Evolutionary conservation across 2,329 filamentous ascomycete species (phyloP).

Genomic region (Domatiomyces catenatus): DNA sequence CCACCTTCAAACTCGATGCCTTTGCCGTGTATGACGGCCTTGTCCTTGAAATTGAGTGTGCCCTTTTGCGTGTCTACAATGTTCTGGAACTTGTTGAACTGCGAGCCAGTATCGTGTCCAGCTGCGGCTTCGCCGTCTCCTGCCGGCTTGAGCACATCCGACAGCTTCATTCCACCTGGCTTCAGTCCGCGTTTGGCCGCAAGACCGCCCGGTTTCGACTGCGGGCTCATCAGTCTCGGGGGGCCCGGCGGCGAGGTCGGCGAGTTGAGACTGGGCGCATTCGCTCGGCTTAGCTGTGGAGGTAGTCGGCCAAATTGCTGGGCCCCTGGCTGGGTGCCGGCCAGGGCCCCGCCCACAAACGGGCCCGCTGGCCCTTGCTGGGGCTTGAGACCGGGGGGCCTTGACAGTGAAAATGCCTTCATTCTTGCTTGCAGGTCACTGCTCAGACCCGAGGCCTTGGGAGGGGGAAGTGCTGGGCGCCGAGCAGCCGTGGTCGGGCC

Average conservation of each 20-base stretch:
- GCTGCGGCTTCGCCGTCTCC: constrained; percentile 13
- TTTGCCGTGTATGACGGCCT: constrained; percentile 72
- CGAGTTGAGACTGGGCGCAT: constrained; percentile 21
- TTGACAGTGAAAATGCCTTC: constrained; percentile 52
- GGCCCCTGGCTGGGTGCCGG: constrained; percentile 20
- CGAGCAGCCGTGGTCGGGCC: constrained; percentile 59
- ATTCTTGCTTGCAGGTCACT: constrained; percentile 54
- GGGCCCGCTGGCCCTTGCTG: constrained; percentile 8
- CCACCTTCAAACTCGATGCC: constrained; percentile 89
- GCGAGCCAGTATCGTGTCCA: constrained; percentile 24
- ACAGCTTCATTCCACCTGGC: constrained; percentile 30
- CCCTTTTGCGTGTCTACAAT: constrained; percentile 86
- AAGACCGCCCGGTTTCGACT: constrained; percentile 30
- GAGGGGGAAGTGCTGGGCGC: constrained; percentile 32
- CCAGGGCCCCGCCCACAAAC: constrained; percentile 12
- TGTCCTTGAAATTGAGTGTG: constrained; percentile 81
- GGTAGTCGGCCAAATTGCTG: constrained; percentile 9
- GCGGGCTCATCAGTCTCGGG: constrained; percentile 19
- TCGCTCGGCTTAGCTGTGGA: constrained; percentile 17
- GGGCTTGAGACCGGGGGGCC: constrained; percentile 20
- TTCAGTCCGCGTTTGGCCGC: constrained; percentile 34
- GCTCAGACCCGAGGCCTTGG: constrained; percentile 37
- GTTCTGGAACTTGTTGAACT: constrained; percentile 56
- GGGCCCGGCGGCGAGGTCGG: constrained; percentile 28
- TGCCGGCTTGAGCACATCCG: constrained; percentile 37